Evolutionary conservation across 1,284 basidiomycete species (phyloP).

Genomic region (Boletus smithii): DNA sequence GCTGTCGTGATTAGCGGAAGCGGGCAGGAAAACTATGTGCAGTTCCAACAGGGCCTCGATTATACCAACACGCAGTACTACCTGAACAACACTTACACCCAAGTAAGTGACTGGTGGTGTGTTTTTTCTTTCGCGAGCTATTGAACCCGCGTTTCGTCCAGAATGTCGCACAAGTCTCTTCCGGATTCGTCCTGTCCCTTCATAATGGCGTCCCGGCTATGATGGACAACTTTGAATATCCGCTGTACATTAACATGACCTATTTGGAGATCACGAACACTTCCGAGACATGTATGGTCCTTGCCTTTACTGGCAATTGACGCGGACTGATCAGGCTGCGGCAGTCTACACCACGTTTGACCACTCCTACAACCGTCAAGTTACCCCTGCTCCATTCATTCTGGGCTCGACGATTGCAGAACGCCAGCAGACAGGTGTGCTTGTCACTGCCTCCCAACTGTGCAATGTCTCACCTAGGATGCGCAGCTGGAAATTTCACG

Average conservation of each 20-base stretch:
- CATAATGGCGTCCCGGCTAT: conserved; percentile 57
- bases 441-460: background rate
- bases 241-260: conserved; percentile 59
- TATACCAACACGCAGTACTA: conserved; percentile 53
- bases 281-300: conserved; percentile 44
- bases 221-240: conserved; percentile 62
- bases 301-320: background rate
- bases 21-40: conserved; percentile 43
- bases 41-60: conserved; percentile 44
- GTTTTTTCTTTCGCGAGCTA: background rate
- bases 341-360: conserved; percentile 56
- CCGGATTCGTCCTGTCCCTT: conserved; percentile 52
- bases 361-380: conserved; percentile 61
- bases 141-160: conserved; percentile 24
- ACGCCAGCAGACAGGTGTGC: conserved; percentile 55
- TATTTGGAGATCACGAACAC: conserved; percentile 42
- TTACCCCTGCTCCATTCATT: conserved; percentile 58
- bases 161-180: conserved; percentile 61
- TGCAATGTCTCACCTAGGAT: background rate
- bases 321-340: background rate
- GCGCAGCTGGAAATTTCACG: conserved; percentile 53
- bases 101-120: conserved; percentile 35
- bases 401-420: conserved; percentile 55
- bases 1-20: conserved; percentile 48
- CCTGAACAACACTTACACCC: conserved; percentile 37